Percentiles rank a stretch among this genome's conserved stretches.
phyloP scores from a whole-genome alignment of 257 asterid genomes.

The Euphrasia confusa region DNA sequence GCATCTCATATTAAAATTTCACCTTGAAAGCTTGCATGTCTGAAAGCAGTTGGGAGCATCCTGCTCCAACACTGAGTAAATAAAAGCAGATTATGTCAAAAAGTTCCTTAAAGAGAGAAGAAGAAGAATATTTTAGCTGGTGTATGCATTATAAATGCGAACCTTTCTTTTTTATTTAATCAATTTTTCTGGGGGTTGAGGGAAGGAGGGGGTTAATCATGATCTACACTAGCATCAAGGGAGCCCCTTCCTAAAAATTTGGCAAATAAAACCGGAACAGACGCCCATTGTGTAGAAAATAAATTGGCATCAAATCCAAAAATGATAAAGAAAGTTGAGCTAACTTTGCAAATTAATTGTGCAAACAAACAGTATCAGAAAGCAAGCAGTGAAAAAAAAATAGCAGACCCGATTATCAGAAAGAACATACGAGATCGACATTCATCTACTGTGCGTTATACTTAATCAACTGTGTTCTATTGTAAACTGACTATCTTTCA shows the following conservation, averaged over 20 bases:
- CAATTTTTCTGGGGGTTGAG: not conserved
- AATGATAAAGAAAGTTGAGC: not conserved
- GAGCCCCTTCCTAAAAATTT: not conserved
- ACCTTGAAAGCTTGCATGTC: conserved; percentile 99
- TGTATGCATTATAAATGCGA: not conserved
- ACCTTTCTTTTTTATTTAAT: not conserved
- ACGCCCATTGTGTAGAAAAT: not conserved
- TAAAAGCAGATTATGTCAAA: conserved; percentile 33
- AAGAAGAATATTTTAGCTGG: not conserved
- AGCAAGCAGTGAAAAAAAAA: not conserved
- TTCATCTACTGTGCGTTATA: not conserved
- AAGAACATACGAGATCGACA: not conserved
- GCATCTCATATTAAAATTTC: conserved; percentile 29
- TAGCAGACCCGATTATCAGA: not conserved
- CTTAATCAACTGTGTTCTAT: not conserved
- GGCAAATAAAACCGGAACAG: not conserved
- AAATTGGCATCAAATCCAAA: not conserved
- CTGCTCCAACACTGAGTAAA: conserved; percentile 86
- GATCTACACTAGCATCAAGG: not conserved
- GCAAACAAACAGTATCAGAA: not conserved
- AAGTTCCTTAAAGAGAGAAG: conserved; percentile 11
- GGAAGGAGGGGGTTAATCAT: too few species aligned
- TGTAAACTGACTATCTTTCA: not conserved
- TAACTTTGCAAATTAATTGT: not conserved
- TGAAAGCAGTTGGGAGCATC: conserved; percentile 97